Evolutionary conservation across 768 basidiomycete genomes (phyloP), one percentile per base, ranked within the genome.

Genomic region (Tulasnella sp.): DNA sequence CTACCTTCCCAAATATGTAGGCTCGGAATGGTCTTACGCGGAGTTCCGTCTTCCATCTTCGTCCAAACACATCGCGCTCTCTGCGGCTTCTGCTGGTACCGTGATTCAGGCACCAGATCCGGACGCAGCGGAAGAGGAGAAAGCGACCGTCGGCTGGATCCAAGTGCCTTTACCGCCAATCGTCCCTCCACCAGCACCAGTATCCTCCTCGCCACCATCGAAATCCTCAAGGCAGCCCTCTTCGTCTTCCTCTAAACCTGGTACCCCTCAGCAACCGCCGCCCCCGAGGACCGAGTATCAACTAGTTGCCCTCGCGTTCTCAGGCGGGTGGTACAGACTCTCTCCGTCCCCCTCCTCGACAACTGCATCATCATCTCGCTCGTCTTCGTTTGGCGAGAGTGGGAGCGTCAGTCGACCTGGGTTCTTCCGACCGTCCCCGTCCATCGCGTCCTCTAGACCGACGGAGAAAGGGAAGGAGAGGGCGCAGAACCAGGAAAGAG

Each of bases 21-120:
- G 91, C 80, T 96, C 94, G n/a, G 91, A 96, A 82, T 97, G 95
- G 96, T 96, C 95, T 0, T 96, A 97, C 81, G 93, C 95, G 17
- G 92, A 93, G 79, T 97, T 93, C 82, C 89, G 93, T 58, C 92
- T 97, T 81, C 95, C 95, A 2, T 85, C 91, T 2, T 93, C 94
- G 79, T 91, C 91, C 1, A 86, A 94, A 9, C 93, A 96, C 78
- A 91, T 94, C 68, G 91, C 92, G 14, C 83, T 95, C 40, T 89
- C 91, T 25, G 88, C 91, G 2, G 87, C 89, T n/a, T 86, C 89
- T 1, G 82, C 87, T 14, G 84, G 77, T 85, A 90, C 2, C 85
- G 52, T 54, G 25, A 54, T 29, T 54, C 89, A 6, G 85, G 87
- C 17, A 85, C 85, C 2, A n/a, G 76, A 74, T 68, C 77, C 72